These are phyloP conservation scores for Ceratocystis variospora DNA, from an alignment of 2,329 filamentous ascomycete species.

Conservation along the genomic window DNA sequence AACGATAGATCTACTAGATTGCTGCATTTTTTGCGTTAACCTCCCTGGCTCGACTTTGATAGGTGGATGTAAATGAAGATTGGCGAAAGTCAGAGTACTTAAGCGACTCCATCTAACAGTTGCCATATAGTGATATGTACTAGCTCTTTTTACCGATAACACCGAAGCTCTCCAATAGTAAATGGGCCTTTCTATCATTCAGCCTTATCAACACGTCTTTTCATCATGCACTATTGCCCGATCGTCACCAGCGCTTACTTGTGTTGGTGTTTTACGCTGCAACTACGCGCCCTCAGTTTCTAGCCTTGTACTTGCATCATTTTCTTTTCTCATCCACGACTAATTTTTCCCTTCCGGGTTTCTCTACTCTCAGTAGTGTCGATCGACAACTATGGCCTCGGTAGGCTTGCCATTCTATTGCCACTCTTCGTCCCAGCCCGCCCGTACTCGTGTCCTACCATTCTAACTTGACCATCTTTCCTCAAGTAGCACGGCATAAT, in stretches of 20 bases:
- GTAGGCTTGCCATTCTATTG: background rate
- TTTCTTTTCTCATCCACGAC: no score
- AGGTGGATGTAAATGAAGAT: background rate
- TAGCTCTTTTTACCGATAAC: background rate
- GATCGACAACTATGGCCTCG: slow-evolving; percentile 14
- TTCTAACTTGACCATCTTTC: background rate
- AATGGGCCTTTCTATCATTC: background rate
- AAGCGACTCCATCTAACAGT: background rate
- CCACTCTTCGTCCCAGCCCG: background rate
- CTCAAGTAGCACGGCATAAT: slow-evolving; percentile 62
- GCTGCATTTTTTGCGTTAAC: background rate
- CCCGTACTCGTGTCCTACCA: background rate
- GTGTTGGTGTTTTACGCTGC: background rate
- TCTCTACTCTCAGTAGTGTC: background rate
- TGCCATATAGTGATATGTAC: background rate
- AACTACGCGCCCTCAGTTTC: no score
- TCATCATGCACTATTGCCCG: background rate
- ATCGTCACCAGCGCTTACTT: background rate
- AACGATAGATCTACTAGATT: slow-evolving; percentile 1
- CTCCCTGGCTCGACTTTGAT: background rate
- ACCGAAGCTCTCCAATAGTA: background rate
- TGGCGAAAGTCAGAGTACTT: background rate
- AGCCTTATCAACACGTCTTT: background rate
- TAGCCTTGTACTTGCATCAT: no score
- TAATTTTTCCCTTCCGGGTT: background rate